Conservation (phyloP, 768 basidiomycete genomes). For the Pisolithus sp. region DNA sequence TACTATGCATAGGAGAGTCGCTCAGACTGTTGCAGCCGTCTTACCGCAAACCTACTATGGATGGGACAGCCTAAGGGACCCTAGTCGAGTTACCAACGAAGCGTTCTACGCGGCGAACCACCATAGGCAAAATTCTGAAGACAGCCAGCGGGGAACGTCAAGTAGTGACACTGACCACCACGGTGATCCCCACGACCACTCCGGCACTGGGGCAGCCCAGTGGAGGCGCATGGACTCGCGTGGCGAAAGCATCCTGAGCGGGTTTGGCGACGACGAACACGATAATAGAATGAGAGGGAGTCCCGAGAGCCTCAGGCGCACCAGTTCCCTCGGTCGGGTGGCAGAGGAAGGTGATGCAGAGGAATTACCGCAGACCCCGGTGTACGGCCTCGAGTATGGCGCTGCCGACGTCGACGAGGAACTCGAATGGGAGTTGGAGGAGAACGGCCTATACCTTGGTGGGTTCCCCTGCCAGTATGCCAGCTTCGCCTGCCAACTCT, state of each 20-base stretch:
- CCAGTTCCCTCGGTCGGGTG: constrained; percentile 29
- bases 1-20: constrained; percentile 27
- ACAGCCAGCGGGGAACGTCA: constrained; percentile 7
- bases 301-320: constrained; percentile 30
- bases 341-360: constrained; percentile 31
- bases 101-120: background rate
- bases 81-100: constrained; percentile 12
- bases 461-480: constrained; percentile 12
- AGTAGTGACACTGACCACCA: constrained; percentile 21
- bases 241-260: constrained; percentile 27
- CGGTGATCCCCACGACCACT: constrained; percentile 15
- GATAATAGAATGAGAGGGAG: constrained; percentile 20
- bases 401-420: constrained; percentile 36
- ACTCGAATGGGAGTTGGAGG: constrained; percentile 40
- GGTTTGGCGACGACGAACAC: constrained; percentile 21
- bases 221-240: constrained; percentile 29
- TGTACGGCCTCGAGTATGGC: constrained; percentile 11
- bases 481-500: background rate
- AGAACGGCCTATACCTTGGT: constrained; percentile 48
- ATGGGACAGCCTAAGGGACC: constrained; percentile 15
- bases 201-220: constrained; percentile 12
- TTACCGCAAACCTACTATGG: constrained; percentile 15
- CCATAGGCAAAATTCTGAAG: background rate
- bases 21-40: constrained; percentile 26
- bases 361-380: constrained; percentile 6